A percentile compares a stretch with the other conserved stretches of the same genome.
Evolutionary conservation across 2,329 filamentous ascomycete genomes (phyloP).

Genomic region (Cladosporium cucumerinum): DNA sequence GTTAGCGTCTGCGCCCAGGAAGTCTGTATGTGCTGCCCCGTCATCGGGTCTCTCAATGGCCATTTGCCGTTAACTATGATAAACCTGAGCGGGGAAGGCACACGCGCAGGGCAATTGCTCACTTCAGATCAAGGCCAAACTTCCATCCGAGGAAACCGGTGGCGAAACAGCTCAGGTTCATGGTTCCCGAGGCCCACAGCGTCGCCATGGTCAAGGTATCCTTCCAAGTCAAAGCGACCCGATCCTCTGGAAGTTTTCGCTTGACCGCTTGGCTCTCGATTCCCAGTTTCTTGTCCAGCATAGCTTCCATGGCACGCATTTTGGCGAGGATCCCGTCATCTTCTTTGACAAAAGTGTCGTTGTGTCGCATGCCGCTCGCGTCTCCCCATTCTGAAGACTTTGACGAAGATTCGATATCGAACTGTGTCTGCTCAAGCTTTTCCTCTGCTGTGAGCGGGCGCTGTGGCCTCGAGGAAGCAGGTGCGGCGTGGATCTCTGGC

Average conservation of each 20-base stretch:
- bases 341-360: not conserved
- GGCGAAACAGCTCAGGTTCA: constrained; percentile 37
- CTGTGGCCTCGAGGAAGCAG: constrained; percentile 17
- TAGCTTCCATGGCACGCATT: constrained; percentile 39
- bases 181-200: constrained; percentile 36
- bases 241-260: constrained; percentile 43
- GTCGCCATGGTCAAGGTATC: constrained; percentile 33
- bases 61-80: not conserved
- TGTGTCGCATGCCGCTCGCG: not conserved
- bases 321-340: constrained; percentile 30
- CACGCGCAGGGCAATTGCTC: constrained; percentile 7
- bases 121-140: constrained; percentile 45
- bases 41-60: not conserved
- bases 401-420: constrained; percentile 25
- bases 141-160: constrained; percentile 48
- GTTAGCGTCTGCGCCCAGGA: constrained; percentile 4
- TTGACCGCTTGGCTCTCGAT: constrained; percentile 50
- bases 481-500: constrained; percentile 22
- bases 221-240: constrained; percentile 41
- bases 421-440: constrained; percentile 28
- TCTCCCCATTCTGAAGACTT: constrained; percentile 8
- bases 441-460: constrained; percentile 30
- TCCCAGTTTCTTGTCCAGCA: constrained; percentile 45
- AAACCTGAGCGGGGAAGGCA: not conserved
- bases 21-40: not conserved